Base-by-base conservation (phyloP, 441 rosid genomes). In the Pelargonium cotyledonis region DNA sequence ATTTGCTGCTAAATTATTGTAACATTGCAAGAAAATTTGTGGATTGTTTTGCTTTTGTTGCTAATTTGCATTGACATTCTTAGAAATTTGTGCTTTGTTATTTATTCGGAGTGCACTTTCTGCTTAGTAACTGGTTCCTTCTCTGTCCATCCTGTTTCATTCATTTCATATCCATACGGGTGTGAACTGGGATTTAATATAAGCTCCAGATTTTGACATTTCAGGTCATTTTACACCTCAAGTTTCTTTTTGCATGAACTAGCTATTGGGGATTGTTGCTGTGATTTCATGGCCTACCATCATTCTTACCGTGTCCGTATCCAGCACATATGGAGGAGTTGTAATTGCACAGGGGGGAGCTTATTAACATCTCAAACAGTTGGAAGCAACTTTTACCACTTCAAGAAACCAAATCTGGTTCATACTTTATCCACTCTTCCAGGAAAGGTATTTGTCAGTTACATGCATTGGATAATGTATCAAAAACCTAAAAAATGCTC, bases 281-380 rank as follows among this genome's bases (percentile, higher is more conserved):
- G 12, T 70, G 80, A 79, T 43, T 71, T 67, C 47, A 84, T 84
- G 91, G 85, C 85, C 11, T 64, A 65, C 80, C 67, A 19, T 72
- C 85, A 70, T 60, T 73, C 76, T 43, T 70, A 78, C 77, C 79
- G 77, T 74, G 64, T 71, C 14, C 73, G 71, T 43, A 69, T 72
- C 70, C 73, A 71, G 76, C 78, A 79, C 72, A 67, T 84, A 1
- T 79, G 78, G 80, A 76, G 80, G 73, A 79, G 72, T 72, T 75
- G 80, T 68, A 65, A 67, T 73, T 74, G 66, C 68, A 8, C 70
- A 9, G 70, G 80, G 14, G 70, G 69, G 43, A 75, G 73, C 64
- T 78, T 78, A 73, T 53, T 75, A 67, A 70, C 57, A 51, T 49
- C 69, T 68, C 75, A 10, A 29, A 63, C 21, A 60, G 61, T 49